Base-by-base conservation (phyloP, 345 rosid species). In the Salix purpurea region DNA sequence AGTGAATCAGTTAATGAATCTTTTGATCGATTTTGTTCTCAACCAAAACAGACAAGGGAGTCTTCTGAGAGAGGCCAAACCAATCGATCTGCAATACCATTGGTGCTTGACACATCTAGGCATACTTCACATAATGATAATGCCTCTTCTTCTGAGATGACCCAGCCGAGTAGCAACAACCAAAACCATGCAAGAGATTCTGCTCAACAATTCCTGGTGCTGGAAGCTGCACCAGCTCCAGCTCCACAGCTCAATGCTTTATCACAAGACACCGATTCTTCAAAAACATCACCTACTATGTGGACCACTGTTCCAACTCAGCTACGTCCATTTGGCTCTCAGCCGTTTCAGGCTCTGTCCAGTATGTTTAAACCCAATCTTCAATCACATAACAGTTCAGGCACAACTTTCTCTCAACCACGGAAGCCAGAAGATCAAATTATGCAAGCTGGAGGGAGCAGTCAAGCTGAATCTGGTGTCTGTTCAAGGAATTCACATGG, bases 131-230 rank as follows among this genome's bases (percentile, higher is more conserved):
- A 69, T 73, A 44, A n/a, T 73, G 85, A 74, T 65, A 60, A 69
- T 78, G 44, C 82, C 68, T 80, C 90, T n/a, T 77, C 89, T 77
- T 79, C 79, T 40, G 86, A 82, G 62, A 75, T 82, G 72, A 77
- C 85, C 48, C 78, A 62, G 73, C 81, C 65, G 18, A 79, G 78
- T 79, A 34, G 61, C 37, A 72, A 75, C 66, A 68, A 61, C 79
- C 86, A 78, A 78, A 85, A 79, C 66, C 69, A 60, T 42, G 80
- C 75, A 76, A 83, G 73, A 74, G 77, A 73, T 81, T 71, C 85
- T 71, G 78, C 80, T 48, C 92, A 78, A 69, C 88, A 85, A 44
- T 91, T 87, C 74, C 80, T 86, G 6, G 82, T 84, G 74, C 69
- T 83, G 70, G 92, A 88, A 79, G 85, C 85, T 70, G 74, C 79